phyloP scores from a whole-genome alignment of 768 basidiomycete genomes.

The Mrakia frigida region DNA sequence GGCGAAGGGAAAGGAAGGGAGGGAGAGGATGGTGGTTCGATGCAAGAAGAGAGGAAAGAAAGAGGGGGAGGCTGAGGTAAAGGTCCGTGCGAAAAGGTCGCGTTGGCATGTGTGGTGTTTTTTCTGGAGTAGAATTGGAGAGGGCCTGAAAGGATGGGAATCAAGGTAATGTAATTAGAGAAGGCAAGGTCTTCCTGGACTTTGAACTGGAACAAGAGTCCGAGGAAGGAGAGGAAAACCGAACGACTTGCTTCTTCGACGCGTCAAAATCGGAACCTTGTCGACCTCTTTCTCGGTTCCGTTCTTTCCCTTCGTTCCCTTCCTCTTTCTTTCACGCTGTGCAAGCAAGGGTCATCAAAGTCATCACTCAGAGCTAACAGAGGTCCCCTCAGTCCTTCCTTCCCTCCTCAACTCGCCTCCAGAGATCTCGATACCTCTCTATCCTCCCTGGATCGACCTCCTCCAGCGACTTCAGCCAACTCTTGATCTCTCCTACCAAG shows the following conservation, averaged over 20 bases:
- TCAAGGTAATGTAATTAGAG: no score
- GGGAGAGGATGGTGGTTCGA: background rate
- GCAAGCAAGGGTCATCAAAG: background rate
- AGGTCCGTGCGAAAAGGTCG: background rate
- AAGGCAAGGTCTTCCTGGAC: no score
- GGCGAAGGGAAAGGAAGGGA: no score
- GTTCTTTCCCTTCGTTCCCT: no score
- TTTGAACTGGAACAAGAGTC: no score
- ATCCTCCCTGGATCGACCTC: slow-evolving; percentile 61
- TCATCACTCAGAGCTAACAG: background rate
- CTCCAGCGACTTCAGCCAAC: slow-evolving; percentile 50
- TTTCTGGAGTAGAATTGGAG: background rate
- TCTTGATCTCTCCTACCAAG: slow-evolving; percentile 51
- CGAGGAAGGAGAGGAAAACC: no score
- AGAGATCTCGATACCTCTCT: slow-evolving; percentile 62
- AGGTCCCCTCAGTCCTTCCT: background rate
- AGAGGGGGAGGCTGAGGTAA: background rate
- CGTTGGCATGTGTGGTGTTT: background rate
- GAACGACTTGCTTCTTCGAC: no score
- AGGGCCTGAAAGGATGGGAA: background rate
- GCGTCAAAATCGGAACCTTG: no score
- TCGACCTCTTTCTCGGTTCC: no score
- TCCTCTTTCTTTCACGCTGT: background rate
- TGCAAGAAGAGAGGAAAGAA: background rate
- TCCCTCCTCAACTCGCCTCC: background rate